phyloP scores from a whole-genome alignment of 2,329 filamentous ascomycete species.

The Chrysosporium queenslandicum region DNA sequence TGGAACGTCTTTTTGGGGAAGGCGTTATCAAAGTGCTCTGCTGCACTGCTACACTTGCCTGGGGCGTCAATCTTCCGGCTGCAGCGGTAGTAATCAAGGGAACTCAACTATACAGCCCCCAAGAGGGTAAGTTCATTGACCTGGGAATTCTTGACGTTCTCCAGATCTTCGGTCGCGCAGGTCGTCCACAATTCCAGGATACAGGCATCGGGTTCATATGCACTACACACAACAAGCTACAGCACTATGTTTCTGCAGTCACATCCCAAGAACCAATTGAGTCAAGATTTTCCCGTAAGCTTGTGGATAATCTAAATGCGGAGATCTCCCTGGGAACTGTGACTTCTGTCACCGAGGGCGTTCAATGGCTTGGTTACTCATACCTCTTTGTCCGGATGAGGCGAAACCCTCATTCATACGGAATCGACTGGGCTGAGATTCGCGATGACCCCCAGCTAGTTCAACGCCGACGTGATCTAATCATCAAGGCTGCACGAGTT shows the following conservation, averaged over 20 bases:
- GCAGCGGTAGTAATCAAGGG: constrained; percentile 97
- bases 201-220: constrained; percentile 97
- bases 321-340: constrained; percentile 91
- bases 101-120: constrained; percentile 90
- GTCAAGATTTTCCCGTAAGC: constrained; percentile 84
- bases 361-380: constrained; percentile 96
- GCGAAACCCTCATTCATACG: constrained; percentile 80
- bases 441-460: constrained; percentile 80
- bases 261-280: constrained; percentile 96
- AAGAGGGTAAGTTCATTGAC: constrained; percentile 94
- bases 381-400: constrained; percentile 97
- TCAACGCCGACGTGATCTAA: constrained; percentile 70
- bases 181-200: constrained; percentile 94
- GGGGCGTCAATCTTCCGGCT: constrained; percentile 97
- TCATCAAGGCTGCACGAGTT: constrained; percentile 77
- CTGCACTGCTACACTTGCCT: constrained; percentile 94
- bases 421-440: constrained; percentile 88
- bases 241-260: constrained; percentile 84
- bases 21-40: constrained; percentile 95
- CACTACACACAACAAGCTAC: constrained; percentile 85
- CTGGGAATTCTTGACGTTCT: constrained; percentile 92
- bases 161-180: constrained; percentile 96
- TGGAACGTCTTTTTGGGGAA: constrained; percentile 81
- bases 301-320: constrained; percentile 94
- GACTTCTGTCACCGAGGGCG: constrained; percentile 83